Conservation (phyloP, 1,284 basidiomycete species). For the Irpex sp. region DNA sequence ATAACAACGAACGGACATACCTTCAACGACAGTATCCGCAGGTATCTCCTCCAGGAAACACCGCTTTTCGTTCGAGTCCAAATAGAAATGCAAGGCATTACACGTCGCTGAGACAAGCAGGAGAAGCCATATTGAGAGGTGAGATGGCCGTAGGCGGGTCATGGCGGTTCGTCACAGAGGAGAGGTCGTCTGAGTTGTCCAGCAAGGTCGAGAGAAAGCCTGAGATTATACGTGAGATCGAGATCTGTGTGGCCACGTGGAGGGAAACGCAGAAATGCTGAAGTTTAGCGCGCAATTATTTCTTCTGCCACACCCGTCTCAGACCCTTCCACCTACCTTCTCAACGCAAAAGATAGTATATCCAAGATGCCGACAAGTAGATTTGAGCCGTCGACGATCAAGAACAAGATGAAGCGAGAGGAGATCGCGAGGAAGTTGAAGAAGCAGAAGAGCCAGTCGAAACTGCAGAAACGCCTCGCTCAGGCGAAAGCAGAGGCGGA, state of each 20-base stretch:
- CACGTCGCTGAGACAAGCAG: conserved; percentile 38
- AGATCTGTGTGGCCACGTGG: conserved; percentile 7
- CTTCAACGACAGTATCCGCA: conserved; percentile 95
- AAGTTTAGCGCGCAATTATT: conserved; percentile 1
- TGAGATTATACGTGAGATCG: conserved; percentile 5
- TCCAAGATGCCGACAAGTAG: conserved; percentile 46
- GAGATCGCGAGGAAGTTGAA: conserved; percentile 74
- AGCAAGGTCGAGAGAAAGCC: neutral
- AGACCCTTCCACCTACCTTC: neutral
- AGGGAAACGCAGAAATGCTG: neutral
- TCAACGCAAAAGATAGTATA: neutral
- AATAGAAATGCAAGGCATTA: conserved; percentile 85
- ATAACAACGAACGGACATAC: conserved; percentile 37
- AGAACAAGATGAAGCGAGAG: conserved; percentile 84
- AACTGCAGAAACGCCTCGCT: conserved; percentile 77
- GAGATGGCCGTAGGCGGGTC: conserved; percentile 24
- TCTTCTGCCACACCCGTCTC: neutral
- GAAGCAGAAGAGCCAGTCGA: conserved; percentile 77
- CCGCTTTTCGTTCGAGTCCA: conserved; percentile 87
- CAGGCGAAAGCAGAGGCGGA: conserved; percentile 68
- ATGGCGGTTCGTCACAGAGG: conserved; percentile 22
- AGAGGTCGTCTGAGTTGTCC: conserved; percentile 16
- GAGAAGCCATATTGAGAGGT: conserved; percentile 35
- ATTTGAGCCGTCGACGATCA: conserved; percentile 66
- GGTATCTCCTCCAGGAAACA: conserved; percentile 98